Base-by-base conservation (phyloP, 1,284 basidiomycete species). In the Anthracocystis walkeri region DNA sequence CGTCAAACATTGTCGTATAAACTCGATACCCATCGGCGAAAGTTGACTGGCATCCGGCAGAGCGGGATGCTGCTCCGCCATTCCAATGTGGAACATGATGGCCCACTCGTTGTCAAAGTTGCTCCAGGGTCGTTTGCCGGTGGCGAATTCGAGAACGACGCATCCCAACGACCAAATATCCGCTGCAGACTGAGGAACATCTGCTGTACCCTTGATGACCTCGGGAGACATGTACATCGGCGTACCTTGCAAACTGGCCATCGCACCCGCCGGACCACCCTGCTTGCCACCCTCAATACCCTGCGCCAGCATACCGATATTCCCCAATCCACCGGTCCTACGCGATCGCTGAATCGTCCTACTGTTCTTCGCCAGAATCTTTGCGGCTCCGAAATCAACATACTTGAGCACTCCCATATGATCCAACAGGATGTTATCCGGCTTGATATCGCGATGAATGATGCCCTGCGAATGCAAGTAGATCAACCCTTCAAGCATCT, bases 181-280 rank as follows among this genome's bases (percentile, higher is more conserved):
- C 91, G 97, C 97, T 3, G 97, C 95, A n/a, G 96, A 96, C 68
- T 93, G 91, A 59, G 92, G 89, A 31, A 94, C 93, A 25, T 82
- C 65, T 20, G 82, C 65, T 21, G 86, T 86, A 18, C 91, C 90
- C 87, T 97, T 95, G 88, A 99, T 99, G 53, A 98, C 92, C 85
- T 99, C 97, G 1, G 97, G 97, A 11, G 94, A 96, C 93, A 99
- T 97, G 87, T 99, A 99, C 96, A 99, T 99, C 0, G 97, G 97
- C 20, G 97, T 99, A 14, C 97, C 97, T 2, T 96, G 97, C 60
- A 84, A 55, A 54, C 71, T 76, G 12, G 93, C 93, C 86, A 92
- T 93, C 25, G 86, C 87, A 3, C 84, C 87, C 0, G 83, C 81
- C 0, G 74, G 72, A 11, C 77, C 76, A 12, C 72, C 79, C 10